Base-by-base conservation (phyloP, 2,329 filamentous ascomycete genomes). In the Cladosporium velox region DNA sequence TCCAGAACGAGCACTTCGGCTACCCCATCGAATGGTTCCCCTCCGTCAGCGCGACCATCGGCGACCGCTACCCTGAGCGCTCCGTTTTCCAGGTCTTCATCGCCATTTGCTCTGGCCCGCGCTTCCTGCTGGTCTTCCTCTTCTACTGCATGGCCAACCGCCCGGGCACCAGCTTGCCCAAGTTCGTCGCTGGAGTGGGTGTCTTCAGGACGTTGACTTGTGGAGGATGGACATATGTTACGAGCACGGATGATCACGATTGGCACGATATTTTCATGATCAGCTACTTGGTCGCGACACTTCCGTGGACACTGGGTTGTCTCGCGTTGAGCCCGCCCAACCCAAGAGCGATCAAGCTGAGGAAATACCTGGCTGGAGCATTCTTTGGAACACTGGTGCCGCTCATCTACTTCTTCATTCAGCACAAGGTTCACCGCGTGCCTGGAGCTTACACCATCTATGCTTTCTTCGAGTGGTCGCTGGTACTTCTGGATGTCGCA, bases 261-360 rank as follows among this genome's bases (percentile, higher is more conserved):
- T 98, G 93, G 93, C 95, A 99, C 78, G 95, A 99, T 76, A 94
- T 98, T 69, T 94, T 99, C 78, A 99, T 99, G 95, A 97, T 99
- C 72, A 96, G 93, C 15, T 99, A 99, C 79, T 84, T 99, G 65
- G 90, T 99, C 55, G 91, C 92, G 38, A 98, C 95, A 2, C 84
- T 99, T 64, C 95, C 95, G 1, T 99, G 95, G 95, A 99, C 94
- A 1, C 79, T 92, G 58, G 95, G 95, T 59, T 97, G 94, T 78
- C 86, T 98, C 68, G 88, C 90, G 5, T 82, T 98, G 61, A 97
- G 93, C 79, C 93, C 94, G 12, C 88, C 89, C 65, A 97, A 97
- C 77, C 85, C 89, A 14, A 87, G 83, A 68, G 92, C 95, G 7
- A 85, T 97, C 76, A 93, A 90, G 80, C 97, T 96, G 79, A 87